Percentiles rank a stretch among this genome's conserved stretches.
Conservation (phyloP, 768 basidiomycete species). For the Auricularia sp. region DNA sequence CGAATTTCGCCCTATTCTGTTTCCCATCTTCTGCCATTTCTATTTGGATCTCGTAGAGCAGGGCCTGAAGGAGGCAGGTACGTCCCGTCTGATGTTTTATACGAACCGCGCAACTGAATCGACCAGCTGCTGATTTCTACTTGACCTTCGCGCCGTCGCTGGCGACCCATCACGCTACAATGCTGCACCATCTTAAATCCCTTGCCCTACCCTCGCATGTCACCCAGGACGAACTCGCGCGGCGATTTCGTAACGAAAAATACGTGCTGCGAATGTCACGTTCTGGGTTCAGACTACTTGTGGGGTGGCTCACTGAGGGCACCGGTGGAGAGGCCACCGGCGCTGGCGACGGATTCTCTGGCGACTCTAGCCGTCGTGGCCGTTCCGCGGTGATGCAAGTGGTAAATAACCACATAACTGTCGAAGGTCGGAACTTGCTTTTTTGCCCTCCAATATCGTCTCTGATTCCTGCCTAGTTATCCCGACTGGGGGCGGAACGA, state of each 20-base stretch:
- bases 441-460: background rate
- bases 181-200: constrained; percentile 68
- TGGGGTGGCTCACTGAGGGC: constrained; percentile 95
- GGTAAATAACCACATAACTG: constrained; percentile 84
- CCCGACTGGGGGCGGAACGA: constrained; percentile 9
- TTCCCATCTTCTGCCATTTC: constrained; percentile 95
- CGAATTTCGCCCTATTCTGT: constrained; percentile 86
- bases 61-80: constrained; percentile 85
- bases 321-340: constrained; percentile 79
- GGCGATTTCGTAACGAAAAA: constrained; percentile 81
- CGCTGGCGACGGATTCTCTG: constrained; percentile 65
- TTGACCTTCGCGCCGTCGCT: constrained; percentile 59
- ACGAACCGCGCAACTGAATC: constrained; percentile 2
- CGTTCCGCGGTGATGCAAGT: constrained; percentile 87
- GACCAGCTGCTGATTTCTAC: constrained; percentile 64
- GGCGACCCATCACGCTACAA: constrained; percentile 50
- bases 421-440: constrained; percentile 53
- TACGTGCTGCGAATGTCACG: constrained; percentile 84
- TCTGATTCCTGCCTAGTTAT: background rate
- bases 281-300: constrained; percentile 81
- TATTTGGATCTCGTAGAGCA: constrained; percentile 89
- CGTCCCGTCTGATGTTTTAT: constrained; percentile 17
- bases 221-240: constrained; percentile 69
- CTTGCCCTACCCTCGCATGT: constrained; percentile 78
- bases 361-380: constrained; percentile 73